Evolutionary conservation across 2,329 filamentous ascomycete genomes (phyloP), one percentile per base, ranked within the genome.

Genomic region (Fusarium sp.): DNA sequence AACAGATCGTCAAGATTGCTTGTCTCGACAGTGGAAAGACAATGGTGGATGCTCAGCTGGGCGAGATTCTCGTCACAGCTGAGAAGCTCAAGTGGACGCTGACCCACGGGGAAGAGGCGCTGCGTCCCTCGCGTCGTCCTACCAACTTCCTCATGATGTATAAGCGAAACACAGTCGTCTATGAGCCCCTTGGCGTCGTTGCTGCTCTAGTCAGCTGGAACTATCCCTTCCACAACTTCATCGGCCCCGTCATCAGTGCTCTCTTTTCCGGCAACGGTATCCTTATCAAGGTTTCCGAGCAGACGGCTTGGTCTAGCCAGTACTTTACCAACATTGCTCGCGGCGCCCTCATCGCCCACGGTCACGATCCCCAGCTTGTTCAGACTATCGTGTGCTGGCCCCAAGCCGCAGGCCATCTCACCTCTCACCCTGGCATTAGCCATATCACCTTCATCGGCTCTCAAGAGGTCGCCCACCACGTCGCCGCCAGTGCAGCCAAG

Each of bases 361-460:
- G 93, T 1, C 89, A 97, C 74, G 88, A 92, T 62, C 86, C 91
- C 0, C 83, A 91, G 49, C 84, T 99, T 6, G 86, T 98, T 32
- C 93, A 98, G 78, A 88, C 87, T 31, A 82, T 97, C 42, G 87
- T 91, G 24, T 97, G 94, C 82, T 96, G 95, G 87, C 94, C 95
- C 5, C 81, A 91, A 60, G 88, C 89, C 2, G 95, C 95, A 1
- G 84, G 86, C 44, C 85, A 93, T 72, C 81, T 99, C 46, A 97
- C 93, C 2, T 92, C 91, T 9, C 95, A 98, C 75, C 88, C 90
- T 1, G 86, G 83, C 26, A 91, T 99, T 71, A 85, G 88, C 39
- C 95, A 99, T 76, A 83, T 99, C 65, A 98, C 95, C 15, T 99
- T 99, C 78, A 98, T 99, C 75, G 95, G 95, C 64, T 97, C 92